Percentiles rank a stretch among this genome's conserved stretches.
phyloP scores from a whole-genome alignment of 2,329 filamentous ascomycete genomes.

The Neurospora crassa region DNA sequence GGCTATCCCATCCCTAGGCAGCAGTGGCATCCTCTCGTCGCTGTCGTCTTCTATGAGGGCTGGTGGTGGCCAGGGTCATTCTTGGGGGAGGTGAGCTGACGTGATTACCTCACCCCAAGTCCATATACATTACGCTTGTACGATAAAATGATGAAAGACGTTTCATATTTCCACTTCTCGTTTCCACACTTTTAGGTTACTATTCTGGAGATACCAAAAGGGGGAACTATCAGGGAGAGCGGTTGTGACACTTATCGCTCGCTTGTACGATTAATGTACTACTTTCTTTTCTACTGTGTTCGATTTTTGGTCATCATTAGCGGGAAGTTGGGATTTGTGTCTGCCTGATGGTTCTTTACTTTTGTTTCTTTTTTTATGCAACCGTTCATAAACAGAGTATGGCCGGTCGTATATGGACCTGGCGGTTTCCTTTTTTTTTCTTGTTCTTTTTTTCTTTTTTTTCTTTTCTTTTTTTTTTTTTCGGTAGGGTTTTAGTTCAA shows the following conservation, averaged over 20 bases:
- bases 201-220: not conserved
- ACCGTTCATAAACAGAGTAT: not conserved
- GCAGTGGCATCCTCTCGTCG: conserved; percentile 14
- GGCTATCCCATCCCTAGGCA: conserved; percentile 20
- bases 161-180: not conserved
- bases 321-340: not conserved
- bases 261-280: not conserved
- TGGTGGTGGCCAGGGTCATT: not conserved
- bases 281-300: not conserved
- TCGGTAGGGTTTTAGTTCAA: not conserved
- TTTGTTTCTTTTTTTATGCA: not conserved
- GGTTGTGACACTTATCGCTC: not conserved
- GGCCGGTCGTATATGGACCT: not conserved
- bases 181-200: not conserved
- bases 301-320: not conserved
- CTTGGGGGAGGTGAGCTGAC: not conserved
- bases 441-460: not conserved
- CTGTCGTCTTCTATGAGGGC: conserved; percentile 15
- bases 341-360: not conserved
- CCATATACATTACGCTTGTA: not conserved
- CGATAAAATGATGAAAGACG: not conserved
- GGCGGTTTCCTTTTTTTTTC: not conserved
- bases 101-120: not conserved
- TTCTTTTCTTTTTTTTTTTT: not conserved
- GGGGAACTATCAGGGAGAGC: not conserved